Base-by-base conservation (phyloP, 192 early-diverging fungal species). In the Linnemannia schmuckeri region DNA sequence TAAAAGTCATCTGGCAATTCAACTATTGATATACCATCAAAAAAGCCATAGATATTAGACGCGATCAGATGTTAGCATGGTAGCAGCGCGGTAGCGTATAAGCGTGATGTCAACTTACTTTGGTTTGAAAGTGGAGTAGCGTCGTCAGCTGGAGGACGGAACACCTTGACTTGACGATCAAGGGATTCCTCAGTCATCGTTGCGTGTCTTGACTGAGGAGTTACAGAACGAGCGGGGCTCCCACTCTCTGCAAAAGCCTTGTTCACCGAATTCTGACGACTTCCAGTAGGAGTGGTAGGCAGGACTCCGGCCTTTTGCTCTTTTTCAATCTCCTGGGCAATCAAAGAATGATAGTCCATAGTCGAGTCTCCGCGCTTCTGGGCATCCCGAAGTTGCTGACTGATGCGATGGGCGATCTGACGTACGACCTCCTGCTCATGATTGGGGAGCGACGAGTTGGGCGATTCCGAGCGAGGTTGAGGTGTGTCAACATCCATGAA, bases 1-100 rank as follows among this genome's bases (percentile, higher is more conserved):
- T 97, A 99, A 86, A 97, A 98, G 33, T 96, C 94, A 40, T 96
- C 96, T 2, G 97, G 97, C 18, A 97, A 88, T 30, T 95, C 94
- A 75, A 96, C 95, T 95, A 78, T 54, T 49, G 20, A 27, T 12
- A 57, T 30, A 55, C 49, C 27, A 42, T 1, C 10, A 41, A 42
- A 9, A 70, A 2, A 78, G 15, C 3, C 17, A 63, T 2, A 0
- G 27, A 3, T 22, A 20, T 72, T 6, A 69, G 30, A 27, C 42
- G 69, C 1, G 33, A 46, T 20, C 20, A 42, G 10, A 4, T 13
- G 3, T 2, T 12, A 22, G 10, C 22, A 10, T 63, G 27, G 27
- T 66, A 66, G 49, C n/a, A n/a, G 6, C 46, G 17, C 9, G 35
- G 63, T 40, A 2, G n/a, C 42, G 38, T n/a, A n/a, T 10, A 49